These are phyloP conservation scores for Suhomyces atakaporum DNA, from an alignment of 1,139 yeast genomes.

Conservation along the genomic window DNA sequence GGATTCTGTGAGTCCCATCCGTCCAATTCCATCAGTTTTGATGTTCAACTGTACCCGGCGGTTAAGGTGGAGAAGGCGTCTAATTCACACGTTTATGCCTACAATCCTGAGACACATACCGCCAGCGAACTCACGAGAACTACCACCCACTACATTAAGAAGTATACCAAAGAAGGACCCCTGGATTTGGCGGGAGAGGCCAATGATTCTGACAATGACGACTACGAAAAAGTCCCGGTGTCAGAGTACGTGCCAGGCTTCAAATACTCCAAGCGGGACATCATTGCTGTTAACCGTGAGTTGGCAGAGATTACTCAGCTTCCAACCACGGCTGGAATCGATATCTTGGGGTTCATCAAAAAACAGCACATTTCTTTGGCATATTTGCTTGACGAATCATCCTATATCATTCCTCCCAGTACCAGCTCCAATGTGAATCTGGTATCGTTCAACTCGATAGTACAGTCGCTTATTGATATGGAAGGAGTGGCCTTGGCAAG, in stretches of 20 bases:
- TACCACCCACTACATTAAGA: slow-evolving; percentile 26
- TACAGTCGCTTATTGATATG: slow-evolving; percentile 52
- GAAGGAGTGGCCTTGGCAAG: slow-evolving; percentile 62
- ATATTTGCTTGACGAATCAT: slow-evolving; percentile 59
- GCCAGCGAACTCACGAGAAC: slow-evolving; percentile 21
- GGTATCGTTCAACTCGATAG: slow-evolving; percentile 53
- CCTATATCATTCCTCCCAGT: slow-evolving; percentile 52
- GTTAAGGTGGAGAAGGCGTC: slow-evolving; percentile 46
- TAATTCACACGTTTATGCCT: slow-evolving; percentile 35
- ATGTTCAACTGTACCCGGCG: slow-evolving; percentile 69
- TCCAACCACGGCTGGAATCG: slow-evolving; percentile 52
- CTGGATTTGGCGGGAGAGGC: slow-evolving; percentile 19
- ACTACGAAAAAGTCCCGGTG: slow-evolving; percentile 24
- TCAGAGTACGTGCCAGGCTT: slow-evolving; percentile 45
- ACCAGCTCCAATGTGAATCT: slow-evolving; percentile 37
- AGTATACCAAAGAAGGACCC: slow-evolving; percentile 14
- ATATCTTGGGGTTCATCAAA: slow-evolving; percentile 63
- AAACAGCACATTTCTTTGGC: slow-evolving; percentile 53
- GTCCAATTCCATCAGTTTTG: slow-evolving; percentile 28
- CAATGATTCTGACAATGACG: slow-evolving; percentile 23
- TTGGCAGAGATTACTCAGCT: slow-evolving; percentile 47
- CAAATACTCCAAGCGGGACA: slow-evolving; percentile 61
- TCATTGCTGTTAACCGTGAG: slow-evolving; percentile 37
- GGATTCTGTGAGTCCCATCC: slow-evolving; percentile 29
- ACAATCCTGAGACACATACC: slow-evolving; percentile 15